Base-by-base conservation (phyloP, 768 basidiomycete genomes). In the Psilocybe sp. region DNA sequence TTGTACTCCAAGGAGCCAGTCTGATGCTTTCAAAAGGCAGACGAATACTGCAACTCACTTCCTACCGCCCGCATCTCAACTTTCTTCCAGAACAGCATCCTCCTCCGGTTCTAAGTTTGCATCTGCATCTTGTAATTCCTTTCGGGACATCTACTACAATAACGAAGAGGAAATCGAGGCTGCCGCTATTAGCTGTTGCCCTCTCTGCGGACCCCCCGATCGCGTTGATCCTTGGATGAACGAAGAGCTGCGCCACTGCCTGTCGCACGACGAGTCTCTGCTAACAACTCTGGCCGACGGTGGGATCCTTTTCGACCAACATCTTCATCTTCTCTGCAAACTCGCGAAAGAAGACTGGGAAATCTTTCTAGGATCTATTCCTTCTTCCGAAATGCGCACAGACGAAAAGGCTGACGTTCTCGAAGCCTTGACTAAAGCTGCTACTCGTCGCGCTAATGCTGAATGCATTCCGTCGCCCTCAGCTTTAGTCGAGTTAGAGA, bases 281-380 rank as follows among this genome's bases (percentile, higher is more conserved):
- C 32, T 35, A 4, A 12, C 19, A 32, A 32, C 33, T 10, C 32
- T 61, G 13, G 49, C 48, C 4, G 18, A 15, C 12, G 20, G 51
- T 9, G 60, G 60, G 38, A 44, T 61, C 12, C 32, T 13, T 20
- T 47, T 53, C 38, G 60, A 61, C 33, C 51, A 54, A 16, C 60
- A 61, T 36, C 23, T 61, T 3, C 45, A 53, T 3, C 12, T 54
- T 34, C 37, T 64, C 2, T 52, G 46, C 16, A 6, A 32, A 1
- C 44, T 56, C 34, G 40, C 52, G 14, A 32, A 46, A 4, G 40
- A 33, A 11, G 37, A 35, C 4, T 50, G 46, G 9, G 18, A 15
- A 31, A 31, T 42, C 11, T 50, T 60, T 33, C 39, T 61, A 11
- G 39, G 52, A 7, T 34, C 19, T 20, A 15, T 59, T 16, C 40